These are phyloP conservation scores for Oryza glaberrima DNA, from an alignment of 176 grass and related monocot species.

Conservation along the genomic window DNA sequence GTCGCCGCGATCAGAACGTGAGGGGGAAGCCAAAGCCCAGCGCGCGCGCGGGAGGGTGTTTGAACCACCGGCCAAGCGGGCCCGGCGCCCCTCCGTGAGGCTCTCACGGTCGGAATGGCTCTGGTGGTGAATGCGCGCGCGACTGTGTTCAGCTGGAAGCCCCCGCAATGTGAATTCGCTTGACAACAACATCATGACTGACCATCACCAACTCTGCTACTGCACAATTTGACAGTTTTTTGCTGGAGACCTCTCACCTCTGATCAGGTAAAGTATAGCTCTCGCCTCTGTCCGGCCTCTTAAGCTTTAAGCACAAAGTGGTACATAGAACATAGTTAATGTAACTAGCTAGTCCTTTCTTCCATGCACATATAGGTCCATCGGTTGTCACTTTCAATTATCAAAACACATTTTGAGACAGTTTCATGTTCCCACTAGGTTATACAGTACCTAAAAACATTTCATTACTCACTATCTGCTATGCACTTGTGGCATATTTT, in stretches of 20 bases:
- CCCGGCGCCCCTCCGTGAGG: not conserved
- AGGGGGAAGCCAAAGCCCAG: not conserved
- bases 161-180: not conserved
- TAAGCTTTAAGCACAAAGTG: not conserved
- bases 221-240: not conserved
- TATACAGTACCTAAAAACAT: not conserved
- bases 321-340: not conserved
- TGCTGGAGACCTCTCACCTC: not conserved
- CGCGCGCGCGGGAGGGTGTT: not conserved
- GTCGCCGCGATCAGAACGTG: not conserved
- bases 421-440: not conserved
- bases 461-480: not conserved
- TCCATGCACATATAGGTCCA: not conserved
- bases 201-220: not conserved
- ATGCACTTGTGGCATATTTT: not conserved
- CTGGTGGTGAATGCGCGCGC: not conserved
- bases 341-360: not conserved
- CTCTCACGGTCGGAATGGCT: not conserved
- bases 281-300: not conserved
- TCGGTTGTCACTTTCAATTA: not conserved
- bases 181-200: not conserved
- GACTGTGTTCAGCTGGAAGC: not conserved
- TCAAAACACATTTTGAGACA: not conserved
- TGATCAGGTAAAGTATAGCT: not conserved
- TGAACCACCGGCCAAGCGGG: conserved; percentile 10